A percentile compares a stretch with the other conserved stretches of the same genome.
Conservation (phyloP, 208 protist genomes). For the Leishmania aethiopica region DNA sequence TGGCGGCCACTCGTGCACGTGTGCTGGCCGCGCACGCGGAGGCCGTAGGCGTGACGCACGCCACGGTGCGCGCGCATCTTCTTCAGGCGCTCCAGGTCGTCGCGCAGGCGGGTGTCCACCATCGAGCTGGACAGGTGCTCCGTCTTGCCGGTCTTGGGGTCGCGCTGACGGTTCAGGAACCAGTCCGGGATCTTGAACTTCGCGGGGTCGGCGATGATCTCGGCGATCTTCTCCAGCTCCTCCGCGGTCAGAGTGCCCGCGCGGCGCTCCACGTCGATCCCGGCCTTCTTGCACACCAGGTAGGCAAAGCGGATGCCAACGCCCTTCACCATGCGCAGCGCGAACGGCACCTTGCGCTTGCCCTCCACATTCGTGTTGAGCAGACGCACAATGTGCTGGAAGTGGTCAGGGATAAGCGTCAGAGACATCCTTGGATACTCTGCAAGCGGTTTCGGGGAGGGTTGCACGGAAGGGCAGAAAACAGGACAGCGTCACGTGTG, state of each 20-base stretch:
- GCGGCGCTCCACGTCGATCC: constrained; percentile 97
- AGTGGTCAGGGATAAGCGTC: constrained; percentile 87
- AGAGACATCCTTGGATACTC: constrained; percentile 38
- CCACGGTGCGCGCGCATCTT: constrained; percentile 99
- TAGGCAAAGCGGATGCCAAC: constrained; percentile 99
- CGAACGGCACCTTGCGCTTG: constrained; percentile 97
- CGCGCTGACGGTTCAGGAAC: constrained; percentile 99
- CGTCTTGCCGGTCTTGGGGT: constrained; percentile 98
- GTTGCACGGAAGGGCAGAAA: background rate
- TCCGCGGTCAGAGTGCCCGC: constrained; percentile 88
- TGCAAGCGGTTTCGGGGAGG: background rate
- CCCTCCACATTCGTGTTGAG: constrained; percentile 99
- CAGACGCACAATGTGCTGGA: constrained; percentile 99
- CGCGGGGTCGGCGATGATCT: constrained; percentile 97
- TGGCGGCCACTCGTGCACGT: constrained; percentile 99
- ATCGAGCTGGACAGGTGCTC: constrained; percentile 97
- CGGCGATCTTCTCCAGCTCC: constrained; percentile 98
- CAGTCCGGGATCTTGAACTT: constrained; percentile 99
- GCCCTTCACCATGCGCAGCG: constrained; percentile 99
- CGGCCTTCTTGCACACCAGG: constrained; percentile 99
- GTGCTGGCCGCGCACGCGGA: constrained; percentile 99
- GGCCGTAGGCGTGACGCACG: constrained; percentile 98
- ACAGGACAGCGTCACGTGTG: background rate
- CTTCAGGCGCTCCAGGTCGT: constrained; percentile 99
- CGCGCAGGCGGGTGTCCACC: constrained; percentile 98